These are phyloP conservation scores for Lichtheimia ornata DNA, from an alignment of 371 early-diverging fungal genomes.

Conservation along the genomic window DNA sequence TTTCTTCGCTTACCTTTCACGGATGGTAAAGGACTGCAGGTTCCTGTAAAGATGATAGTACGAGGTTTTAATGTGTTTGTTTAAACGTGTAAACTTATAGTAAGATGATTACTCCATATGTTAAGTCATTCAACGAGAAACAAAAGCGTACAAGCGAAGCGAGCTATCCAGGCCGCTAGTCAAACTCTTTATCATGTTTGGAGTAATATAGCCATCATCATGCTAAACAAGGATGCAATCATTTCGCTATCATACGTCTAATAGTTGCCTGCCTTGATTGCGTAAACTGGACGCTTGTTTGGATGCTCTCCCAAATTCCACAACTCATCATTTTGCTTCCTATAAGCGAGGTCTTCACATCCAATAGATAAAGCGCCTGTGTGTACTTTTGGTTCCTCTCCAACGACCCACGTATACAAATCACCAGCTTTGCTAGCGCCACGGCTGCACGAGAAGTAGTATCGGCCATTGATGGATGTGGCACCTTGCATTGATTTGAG, in stretches of 20 bases:
- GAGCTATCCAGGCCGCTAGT: too few species aligned
- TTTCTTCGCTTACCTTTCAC: too few species aligned
- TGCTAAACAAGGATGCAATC: too few species aligned
- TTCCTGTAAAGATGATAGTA: too few species aligned
- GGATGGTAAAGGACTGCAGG: too few species aligned
- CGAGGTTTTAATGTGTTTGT: too few species aligned
- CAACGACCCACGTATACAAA: conserved; percentile 6
- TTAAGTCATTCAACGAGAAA: too few species aligned
- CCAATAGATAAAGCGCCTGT: conserved; percentile 3
- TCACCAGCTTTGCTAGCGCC: conserved; percentile 7
- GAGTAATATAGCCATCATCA: too few species aligned
- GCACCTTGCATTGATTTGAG: conserved; percentile 15
- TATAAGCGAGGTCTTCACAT: conserved; percentile 9
- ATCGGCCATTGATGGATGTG: conserved; percentile 4
- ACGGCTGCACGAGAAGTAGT: conserved; percentile 13
- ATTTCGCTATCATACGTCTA: neutral
- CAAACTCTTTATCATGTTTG: too few species aligned
- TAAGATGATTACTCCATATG: too few species aligned
- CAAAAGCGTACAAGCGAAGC: too few species aligned
- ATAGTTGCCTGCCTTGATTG: neutral
- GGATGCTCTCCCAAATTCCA: conserved; percentile 15
- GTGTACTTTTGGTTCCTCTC: neutral
- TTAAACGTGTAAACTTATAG: too few species aligned
- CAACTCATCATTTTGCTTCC: conserved; percentile 6
- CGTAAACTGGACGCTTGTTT: conserved; percentile 6